Percentiles rank a stretch among this genome's conserved stretches.
These are phyloP conservation scores for Penicillium verrucosum DNA, from an alignment of 2,329 filamentous ascomycete genomes.

Conservation along the genomic window DNA sequence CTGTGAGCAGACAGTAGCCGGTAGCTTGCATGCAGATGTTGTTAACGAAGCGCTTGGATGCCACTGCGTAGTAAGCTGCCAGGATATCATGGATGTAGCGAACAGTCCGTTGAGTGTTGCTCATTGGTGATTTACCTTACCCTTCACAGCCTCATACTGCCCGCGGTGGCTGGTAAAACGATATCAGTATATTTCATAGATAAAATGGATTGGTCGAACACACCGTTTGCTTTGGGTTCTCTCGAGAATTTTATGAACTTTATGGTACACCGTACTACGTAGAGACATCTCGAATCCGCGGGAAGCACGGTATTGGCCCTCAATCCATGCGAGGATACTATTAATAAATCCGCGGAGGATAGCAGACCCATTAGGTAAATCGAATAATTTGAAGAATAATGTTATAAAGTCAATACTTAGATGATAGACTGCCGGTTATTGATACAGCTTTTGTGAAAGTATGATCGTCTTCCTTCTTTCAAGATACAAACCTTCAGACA, in stretches of 20 bases:
- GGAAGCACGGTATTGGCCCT: too few species aligned
- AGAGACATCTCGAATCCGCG: too few species aligned
- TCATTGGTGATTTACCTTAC: too few species aligned
- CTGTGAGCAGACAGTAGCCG: constrained; percentile 53
- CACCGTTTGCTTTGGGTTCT: neutral
- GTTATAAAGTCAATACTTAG: too few species aligned
- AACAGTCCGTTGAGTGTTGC: constrained; percentile 15
- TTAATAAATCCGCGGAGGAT: too few species aligned
- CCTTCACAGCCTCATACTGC: neutral
- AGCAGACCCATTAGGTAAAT: too few species aligned
- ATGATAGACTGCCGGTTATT: neutral
- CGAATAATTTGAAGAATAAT: too few species aligned
- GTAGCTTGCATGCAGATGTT: constrained; percentile 58
- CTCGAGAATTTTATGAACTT: neutral
- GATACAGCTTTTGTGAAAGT: neutral
- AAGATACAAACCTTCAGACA: neutral
- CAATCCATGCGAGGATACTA: too few species aligned
- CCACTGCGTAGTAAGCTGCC: constrained; percentile 60
- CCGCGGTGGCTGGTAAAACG: neutral
- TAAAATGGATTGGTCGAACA: neutral
- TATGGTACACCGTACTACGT: constrained; percentile 20
- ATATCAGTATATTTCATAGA: neutral
- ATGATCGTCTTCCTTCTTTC: neutral
- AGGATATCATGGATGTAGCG: constrained; percentile 61
- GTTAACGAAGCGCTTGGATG: constrained; percentile 62